Conservation (phyloP, 805 yeast genomes). For the Monosporozyma yasuniensis region DNA sequence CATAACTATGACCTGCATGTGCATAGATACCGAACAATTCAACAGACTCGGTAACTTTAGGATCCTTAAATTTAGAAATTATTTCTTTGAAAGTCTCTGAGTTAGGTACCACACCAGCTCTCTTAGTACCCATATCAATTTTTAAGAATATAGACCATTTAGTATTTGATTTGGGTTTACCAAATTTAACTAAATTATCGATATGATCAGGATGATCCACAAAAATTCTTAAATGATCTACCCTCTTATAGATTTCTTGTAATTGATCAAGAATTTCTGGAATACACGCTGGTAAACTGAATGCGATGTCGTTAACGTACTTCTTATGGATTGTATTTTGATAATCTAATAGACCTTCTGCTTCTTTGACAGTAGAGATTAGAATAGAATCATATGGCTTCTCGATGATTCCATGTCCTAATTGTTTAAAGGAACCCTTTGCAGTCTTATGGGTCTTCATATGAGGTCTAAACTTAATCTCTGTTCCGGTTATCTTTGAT, state of each 20-base stretch:
- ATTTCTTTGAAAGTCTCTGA: slow-evolving; percentile 32
- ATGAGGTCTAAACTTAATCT: slow-evolving; percentile 51
- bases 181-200: slow-evolving; percentile 36
- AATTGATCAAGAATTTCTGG: slow-evolving; percentile 42
- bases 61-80: slow-evolving; percentile 27
- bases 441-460: slow-evolving; percentile 67
- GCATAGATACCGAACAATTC: slow-evolving; percentile 61
- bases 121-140: slow-evolving; percentile 58
- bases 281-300: slow-evolving; percentile 50
- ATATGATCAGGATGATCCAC: slow-evolving; percentile 54
- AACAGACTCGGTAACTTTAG: slow-evolving; percentile 28
- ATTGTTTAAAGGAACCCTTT: slow-evolving; percentile 49
- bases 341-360: slow-evolving; percentile 39
- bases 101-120: slow-evolving; percentile 49
- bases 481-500: slow-evolving; percentile 17
- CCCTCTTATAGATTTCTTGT: slow-evolving; percentile 33
- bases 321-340: slow-evolving; percentile 21
- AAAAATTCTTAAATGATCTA: slow-evolving; percentile 45
- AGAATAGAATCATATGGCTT: slow-evolving; percentile 42
- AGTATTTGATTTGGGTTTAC: slow-evolving; percentile 12
- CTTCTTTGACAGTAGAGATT: slow-evolving; percentile 63
- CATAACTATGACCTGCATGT: slow-evolving; percentile 73
- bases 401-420: slow-evolving; percentile 36
- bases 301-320: slow-evolving; percentile 40
- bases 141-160: slow-evolving; percentile 60